These are phyloP conservation scores for Puccinia novopanici DNA, from an alignment of 1,284 basidiomycete genomes.

Conservation along the genomic window DNA sequence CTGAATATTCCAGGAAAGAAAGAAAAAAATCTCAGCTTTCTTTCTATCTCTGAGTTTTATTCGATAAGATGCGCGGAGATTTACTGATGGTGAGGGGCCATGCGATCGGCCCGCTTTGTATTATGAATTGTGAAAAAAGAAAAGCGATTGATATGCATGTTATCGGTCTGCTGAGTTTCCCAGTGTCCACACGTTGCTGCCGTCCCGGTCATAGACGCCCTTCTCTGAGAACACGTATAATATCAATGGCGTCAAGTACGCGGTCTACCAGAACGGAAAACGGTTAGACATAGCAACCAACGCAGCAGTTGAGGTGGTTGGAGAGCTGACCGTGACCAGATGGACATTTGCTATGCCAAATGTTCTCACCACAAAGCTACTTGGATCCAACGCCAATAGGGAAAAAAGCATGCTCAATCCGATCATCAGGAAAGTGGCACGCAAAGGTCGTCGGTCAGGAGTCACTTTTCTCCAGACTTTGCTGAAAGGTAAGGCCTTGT, in stretches of 20 bases:
- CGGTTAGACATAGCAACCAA: background rate
- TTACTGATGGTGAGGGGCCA: constrained; percentile 12
- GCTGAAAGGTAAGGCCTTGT: constrained; percentile 23
- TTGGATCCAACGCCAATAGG: background rate
- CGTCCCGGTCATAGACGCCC: constrained; percentile 30
- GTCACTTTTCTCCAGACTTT: constrained; percentile 27
- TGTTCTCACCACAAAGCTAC: background rate
- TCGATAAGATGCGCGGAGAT: background rate
- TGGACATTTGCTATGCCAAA: background rate
- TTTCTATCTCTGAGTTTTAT: background rate
- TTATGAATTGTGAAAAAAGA: background rate
- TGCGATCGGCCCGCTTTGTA: background rate
- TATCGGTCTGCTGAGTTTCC: constrained; percentile 27
- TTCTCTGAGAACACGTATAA: constrained; percentile 12
- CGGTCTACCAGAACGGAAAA: background rate
- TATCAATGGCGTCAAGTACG: constrained; percentile 23
- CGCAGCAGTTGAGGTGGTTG: background rate
- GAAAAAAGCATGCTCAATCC: background rate
- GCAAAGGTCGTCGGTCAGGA: constrained; percentile 3
- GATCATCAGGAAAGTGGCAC: constrained; percentile 30
- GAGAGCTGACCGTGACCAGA: background rate
- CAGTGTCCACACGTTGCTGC: constrained; percentile 31
- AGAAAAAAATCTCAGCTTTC: background rate
- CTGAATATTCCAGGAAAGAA: background rate
- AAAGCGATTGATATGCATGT: constrained; percentile 2